These are phyloP conservation scores for Lolium rigidum DNA, from an alignment of 176 grass and related monocot species.

Conservation along the genomic window DNA sequence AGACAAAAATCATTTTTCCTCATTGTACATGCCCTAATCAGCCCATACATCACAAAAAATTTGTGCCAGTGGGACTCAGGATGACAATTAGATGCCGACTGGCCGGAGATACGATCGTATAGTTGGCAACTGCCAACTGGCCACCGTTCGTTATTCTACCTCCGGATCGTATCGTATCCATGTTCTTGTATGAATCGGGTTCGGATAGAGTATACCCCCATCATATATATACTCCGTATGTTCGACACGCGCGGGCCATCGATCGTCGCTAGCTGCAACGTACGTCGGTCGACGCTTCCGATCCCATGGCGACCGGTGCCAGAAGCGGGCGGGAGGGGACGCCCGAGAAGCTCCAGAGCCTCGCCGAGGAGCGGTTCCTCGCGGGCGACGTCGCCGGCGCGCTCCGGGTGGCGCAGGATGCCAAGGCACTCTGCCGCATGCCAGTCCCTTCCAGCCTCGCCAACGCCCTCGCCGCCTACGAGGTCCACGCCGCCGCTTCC, in stretches of 20 bases:
- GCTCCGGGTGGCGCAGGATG: not conserved
- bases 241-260: not conserved
- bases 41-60: no score
- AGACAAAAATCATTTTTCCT: no score
- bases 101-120: no score
- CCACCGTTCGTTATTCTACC: no score
- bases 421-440: not conserved
- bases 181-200: not conserved
- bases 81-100: no score
- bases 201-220: not conserved
- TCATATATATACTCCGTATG: not conserved
- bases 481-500: conserved; percentile 33
- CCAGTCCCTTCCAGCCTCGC: not conserved
- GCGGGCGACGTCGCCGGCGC: not conserved
- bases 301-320: not conserved
- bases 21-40: no score
- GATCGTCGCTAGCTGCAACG: not conserved
- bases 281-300: not conserved
- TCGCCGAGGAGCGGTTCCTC: not conserved
- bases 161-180: no score
- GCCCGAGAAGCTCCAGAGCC: not conserved
- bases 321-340: not conserved
- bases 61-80: no score
- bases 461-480: conserved; percentile 21
- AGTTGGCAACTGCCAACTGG: no score